These are phyloP conservation scores for Dothiorella sarmentorum DNA, from an alignment of 2,329 filamentous ascomycete genomes.

Conservation along the genomic window DNA sequence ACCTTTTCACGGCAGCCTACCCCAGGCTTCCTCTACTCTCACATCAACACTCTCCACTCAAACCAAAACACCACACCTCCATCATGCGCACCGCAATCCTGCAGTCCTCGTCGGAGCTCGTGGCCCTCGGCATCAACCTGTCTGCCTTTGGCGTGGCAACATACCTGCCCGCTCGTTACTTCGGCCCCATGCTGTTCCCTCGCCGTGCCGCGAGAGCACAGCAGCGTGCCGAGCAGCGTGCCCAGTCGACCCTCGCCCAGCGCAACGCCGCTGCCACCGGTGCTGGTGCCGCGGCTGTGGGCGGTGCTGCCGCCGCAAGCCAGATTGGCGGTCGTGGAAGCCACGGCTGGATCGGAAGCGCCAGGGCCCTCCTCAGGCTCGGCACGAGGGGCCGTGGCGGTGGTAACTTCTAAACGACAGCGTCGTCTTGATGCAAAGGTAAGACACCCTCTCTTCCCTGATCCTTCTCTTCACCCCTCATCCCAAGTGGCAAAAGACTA, in stretches of 20 bases:
- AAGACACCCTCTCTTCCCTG: not conserved
- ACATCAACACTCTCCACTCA: slow-evolving; percentile 4
- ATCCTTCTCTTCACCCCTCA: not conserved
- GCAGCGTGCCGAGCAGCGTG: not conserved
- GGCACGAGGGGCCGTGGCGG: slow-evolving; percentile 15
- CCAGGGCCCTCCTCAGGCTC: slow-evolving; percentile 7
- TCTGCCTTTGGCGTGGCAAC: slow-evolving; percentile 14
- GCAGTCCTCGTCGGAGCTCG: slow-evolving; percentile 11
- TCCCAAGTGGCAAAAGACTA: not conserved
- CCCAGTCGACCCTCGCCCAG: not conserved
- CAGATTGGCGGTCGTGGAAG: not conserved
- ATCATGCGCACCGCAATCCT: slow-evolving; percentile 7
- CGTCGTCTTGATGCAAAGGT: not conserved
- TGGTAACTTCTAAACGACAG: slow-evolving; percentile 1
- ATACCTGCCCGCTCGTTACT: slow-evolving; percentile 15
- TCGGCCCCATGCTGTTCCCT: slow-evolving; percentile 13
- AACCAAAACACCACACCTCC: not conserved
- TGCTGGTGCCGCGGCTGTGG: slow-evolving; percentile 6
- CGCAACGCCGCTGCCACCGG: not conserved
- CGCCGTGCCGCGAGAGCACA: slow-evolving; percentile 10
- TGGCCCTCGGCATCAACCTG: slow-evolving; percentile 13
- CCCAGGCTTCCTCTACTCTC: not conserved
- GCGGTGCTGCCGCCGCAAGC: not conserved
- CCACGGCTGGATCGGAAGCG: slow-evolving; percentile 16
- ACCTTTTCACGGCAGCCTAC: not conserved